phyloP scores from a whole-genome alignment of 768 basidiomycete species.

The Termitomyces sp. region DNA sequence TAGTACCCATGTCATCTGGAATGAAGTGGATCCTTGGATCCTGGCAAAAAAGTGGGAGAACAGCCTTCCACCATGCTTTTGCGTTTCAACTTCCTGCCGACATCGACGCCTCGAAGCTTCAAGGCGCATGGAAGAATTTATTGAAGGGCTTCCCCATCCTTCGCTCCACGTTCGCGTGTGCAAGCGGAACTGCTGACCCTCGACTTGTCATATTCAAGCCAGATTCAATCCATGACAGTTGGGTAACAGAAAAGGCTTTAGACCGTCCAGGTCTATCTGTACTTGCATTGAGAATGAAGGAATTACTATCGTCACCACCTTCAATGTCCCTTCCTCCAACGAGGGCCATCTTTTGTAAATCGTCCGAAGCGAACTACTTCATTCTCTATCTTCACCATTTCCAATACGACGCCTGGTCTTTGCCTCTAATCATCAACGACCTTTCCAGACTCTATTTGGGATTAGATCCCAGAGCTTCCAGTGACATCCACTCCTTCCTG shows the following conservation, averaged over 20 bases:
- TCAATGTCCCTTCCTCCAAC: conserved; percentile 20
- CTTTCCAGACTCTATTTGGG: conserved; percentile 33
- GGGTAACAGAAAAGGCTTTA: conserved; percentile 20
- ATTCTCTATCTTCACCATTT: conserved; percentile 41
- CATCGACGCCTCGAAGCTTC: conserved; percentile 27
- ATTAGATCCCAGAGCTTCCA: conserved; percentile 18
- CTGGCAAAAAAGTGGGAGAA: conserved; percentile 39
- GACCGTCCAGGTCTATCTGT: conserved; percentile 14
- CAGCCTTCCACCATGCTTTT: conserved; percentile 43
- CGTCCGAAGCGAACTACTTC: conserved; percentile 20
- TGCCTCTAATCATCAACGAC: conserved; percentile 37
- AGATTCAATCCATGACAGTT: conserved; percentile 14
- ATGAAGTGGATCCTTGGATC: conserved; percentile 39
- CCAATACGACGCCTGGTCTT: conserved; percentile 49
- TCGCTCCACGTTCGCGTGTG: conserved; percentile 39
- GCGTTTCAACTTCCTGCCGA: conserved; percentile 31
- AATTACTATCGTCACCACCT: conserved; percentile 23
- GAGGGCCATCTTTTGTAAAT: conserved; percentile 22
- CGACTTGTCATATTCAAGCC: conserved; percentile 26
- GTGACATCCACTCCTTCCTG: conserved; percentile 27
- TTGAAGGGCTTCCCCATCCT: conserved; percentile 34
- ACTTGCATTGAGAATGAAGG: conserved; percentile 22
- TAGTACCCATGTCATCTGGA: conserved; percentile 26
- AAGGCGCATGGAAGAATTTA: conserved; percentile 35
- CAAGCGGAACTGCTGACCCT: conserved; percentile 18